Conservation (phyloP, 208 protist species). For the Leishmania aethiopica region DNA sequence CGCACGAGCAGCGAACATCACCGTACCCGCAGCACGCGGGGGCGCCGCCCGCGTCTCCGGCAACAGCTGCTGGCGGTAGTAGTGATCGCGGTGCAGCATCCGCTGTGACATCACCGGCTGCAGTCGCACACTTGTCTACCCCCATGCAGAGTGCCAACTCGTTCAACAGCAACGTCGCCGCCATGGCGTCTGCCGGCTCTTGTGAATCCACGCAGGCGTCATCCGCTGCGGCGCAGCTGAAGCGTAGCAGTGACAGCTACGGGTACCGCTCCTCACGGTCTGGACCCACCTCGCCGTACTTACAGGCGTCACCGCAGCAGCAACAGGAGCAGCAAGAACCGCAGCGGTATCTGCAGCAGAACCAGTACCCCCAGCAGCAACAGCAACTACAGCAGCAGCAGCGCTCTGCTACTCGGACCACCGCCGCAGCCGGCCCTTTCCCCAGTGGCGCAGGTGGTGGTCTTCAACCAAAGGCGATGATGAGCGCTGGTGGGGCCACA, state of each 20-base stretch:
- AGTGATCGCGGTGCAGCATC: neutral
- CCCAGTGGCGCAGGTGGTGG: no score
- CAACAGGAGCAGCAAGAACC: slow-evolving; percentile 20
- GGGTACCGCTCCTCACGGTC: neutral
- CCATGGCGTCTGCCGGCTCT: neutral
- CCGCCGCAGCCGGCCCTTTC: neutral
- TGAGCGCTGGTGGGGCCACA: neutral
- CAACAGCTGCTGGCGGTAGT: neutral
- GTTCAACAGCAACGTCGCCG: neutral
- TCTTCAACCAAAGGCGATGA: neutral
- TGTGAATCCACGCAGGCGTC: neutral
- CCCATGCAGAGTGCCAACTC: neutral
- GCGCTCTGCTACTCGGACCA: neutral
- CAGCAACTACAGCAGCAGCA: slow-evolving; percentile 17
- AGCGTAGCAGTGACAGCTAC: neutral
- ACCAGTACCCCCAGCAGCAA: slow-evolving; percentile 10
- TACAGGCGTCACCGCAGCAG: slow-evolving; percentile 3
- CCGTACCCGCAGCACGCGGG: neutral
- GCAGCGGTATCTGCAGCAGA: slow-evolving; percentile 6
- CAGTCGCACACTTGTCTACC: neutral
- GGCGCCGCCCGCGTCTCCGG: neutral
- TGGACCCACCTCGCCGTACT: neutral
- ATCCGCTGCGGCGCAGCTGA: neutral
- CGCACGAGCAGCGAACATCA: neutral
- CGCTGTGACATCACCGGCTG: neutral